Base-by-base conservation (phyloP, 2,329 filamentous ascomycete species). In the Epichloe uncinata region DNA sequence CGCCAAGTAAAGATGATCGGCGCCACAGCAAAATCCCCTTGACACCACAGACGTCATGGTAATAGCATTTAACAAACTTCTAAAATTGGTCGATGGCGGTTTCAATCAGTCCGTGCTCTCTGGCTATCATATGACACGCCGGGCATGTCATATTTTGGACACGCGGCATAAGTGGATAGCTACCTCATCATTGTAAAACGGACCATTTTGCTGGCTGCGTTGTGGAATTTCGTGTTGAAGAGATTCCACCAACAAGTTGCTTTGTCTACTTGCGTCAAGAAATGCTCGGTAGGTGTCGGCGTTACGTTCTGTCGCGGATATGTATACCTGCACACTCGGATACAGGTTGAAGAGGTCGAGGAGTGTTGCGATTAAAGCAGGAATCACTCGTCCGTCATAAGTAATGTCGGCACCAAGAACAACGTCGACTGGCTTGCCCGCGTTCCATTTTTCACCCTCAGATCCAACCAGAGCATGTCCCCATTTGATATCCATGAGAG, bases 361-460 rank as follows among this genome's bases (percentile, higher is more conserved):
- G 47, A 90, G 63, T 3, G 85, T 88, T 3, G 72, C 74, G 3
- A 86, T 72, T 22, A 91, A 70, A 1, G 78, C 69, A 0, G 81
- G 77, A 46, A 85, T 81, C 41, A 78, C 73, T 36, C 70, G 69
- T 53, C 71, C 72, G 60, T 91, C 85, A 63, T 90, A 91, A 1
- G 84, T 90, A 64, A 91, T 77, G 62, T 91, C 86, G 35, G 86
- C 84, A 4, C 85, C 87, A 30, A 91, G 65, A 2, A 90, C 74
- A 4, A 87, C 65, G 61, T 90, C 82, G 42, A 79, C 62, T 2
- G 61, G 57, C 4, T 60, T 59, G 16, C 70, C 70, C 18, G 67
- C 68, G 55, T 73, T 72, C 75, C 75, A 77, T 43, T 64, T 62
- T 48, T 70, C 60, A 48, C 80, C 74, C 62, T 82, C 81, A 0